phyloP scores from a whole-genome alignment of 2,329 filamentous ascomycete species.

The Albifimbria verrucaria region DNA sequence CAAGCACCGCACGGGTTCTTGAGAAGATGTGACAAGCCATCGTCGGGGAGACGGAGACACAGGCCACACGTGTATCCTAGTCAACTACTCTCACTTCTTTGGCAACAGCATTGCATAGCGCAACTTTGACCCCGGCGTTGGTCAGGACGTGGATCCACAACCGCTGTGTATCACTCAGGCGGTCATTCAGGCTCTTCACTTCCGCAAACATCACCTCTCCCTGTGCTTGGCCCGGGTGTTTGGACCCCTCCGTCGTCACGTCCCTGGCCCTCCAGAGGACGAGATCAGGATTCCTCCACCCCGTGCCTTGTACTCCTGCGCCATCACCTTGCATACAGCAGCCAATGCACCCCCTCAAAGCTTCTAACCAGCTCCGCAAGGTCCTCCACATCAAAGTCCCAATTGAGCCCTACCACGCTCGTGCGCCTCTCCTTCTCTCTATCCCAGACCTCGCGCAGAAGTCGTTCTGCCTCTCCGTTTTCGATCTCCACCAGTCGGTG shows the following conservation, averaged over 20 bases:
- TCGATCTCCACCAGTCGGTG: conserved; percentile 79
- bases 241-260: conserved; percentile 20
- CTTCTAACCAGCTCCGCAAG: conserved; percentile 74
- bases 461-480: conserved; percentile 69
- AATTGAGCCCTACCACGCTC: conserved; percentile 88
- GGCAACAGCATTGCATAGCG: conserved; percentile 67
- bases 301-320: conserved; percentile 86
- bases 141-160: conserved; percentile 95
- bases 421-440: conserved; percentile 68
- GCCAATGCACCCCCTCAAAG: conserved; percentile 79
- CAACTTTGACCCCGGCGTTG: conserved; percentile 79
- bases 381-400: conserved; percentile 79
- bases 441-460: conserved; percentile 68
- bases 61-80: conserved; percentile 18
- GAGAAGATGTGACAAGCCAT: not conserved
- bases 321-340: conserved; percentile 86
- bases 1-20: too few species aligned
- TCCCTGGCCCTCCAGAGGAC: conserved; percentile 70
- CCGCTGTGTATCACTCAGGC: conserved; percentile 90
- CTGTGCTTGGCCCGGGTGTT: conserved; percentile 30
- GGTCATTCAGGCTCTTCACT: conserved; percentile 85
- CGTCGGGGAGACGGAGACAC: conserved; percentile 5
- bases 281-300: conserved; percentile 84
- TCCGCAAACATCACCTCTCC: conserved; percentile 72
- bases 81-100: conserved; percentile 45